A percentile compares a stretch with the other conserved stretches of the same genome.
These are phyloP conservation scores for Dothiorella sarmentorum DNA, from an alignment of 2,329 filamentous ascomycete species.

Conservation along the genomic window DNA sequence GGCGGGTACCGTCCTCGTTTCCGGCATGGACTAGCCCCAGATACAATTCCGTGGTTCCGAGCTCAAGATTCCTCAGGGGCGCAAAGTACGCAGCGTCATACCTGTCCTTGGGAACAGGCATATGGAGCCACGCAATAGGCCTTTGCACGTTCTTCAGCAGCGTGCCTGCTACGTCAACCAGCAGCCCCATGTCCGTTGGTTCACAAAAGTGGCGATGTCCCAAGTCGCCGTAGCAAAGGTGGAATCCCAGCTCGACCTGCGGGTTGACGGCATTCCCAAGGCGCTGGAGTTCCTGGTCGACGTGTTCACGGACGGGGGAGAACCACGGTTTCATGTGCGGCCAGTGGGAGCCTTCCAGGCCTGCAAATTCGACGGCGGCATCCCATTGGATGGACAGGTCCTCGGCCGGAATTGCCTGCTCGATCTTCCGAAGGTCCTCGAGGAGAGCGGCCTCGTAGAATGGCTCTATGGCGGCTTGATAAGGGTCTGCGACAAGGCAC, in stretches of 20 bases:
- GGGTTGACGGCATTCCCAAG: conserved; percentile 32
- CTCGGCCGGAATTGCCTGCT: conserved; percentile 31
- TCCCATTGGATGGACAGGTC: conserved; percentile 39
- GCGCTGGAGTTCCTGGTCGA: conserved; percentile 33
- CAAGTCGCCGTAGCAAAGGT: conserved; percentile 50
- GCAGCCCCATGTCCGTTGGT: conserved; percentile 34
- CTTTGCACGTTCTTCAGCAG: conserved; percentile 29
- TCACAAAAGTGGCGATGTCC: conserved; percentile 45
- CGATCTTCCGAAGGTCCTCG: conserved; percentile 28
- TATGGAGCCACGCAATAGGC: conserved; percentile 42
- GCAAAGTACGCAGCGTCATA: conserved; percentile 11
- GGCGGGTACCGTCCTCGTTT: conserved; percentile 14
- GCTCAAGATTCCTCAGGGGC: conserved; percentile 5
- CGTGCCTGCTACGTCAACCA: conserved; percentile 39
- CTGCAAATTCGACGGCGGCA: conserved; percentile 33
- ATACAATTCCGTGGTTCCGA: conserved; percentile 15
- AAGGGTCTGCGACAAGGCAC: conserved; percentile 25
- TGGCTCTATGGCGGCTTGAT: conserved; percentile 29
- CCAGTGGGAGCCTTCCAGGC: conserved; percentile 26
- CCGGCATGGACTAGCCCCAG: conserved; percentile 13
- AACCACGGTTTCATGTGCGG: conserved; percentile 34
- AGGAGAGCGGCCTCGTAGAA: conserved; percentile 34
- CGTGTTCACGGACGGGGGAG: conserved; percentile 30
- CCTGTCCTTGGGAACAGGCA: conserved; percentile 31
- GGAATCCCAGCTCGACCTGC: conserved; percentile 43